Base-by-base conservation (phyloP, 139 green algal genomes). In the Chlorella sp. region DNA sequence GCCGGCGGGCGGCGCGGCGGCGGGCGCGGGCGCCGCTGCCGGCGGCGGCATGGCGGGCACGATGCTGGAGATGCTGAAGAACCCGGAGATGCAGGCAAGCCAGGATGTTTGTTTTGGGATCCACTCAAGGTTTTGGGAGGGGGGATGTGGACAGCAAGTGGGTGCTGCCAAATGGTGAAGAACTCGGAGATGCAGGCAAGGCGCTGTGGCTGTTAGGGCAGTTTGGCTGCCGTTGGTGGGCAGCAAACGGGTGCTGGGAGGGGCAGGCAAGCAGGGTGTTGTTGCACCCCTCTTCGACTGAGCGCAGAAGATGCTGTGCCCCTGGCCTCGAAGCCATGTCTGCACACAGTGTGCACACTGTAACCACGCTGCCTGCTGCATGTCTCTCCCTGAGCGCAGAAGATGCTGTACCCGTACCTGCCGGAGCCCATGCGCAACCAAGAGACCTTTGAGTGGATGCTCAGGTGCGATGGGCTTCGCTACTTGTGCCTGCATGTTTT, bases 371-470 rank as follows among this genome's bases (percentile, higher is more conserved):
- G 21, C 12, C 57, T 39, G 23, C 18, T 51, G 18, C 21, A 28
- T 57, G 0, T 32, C 36, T 28, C 39, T 76, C 36, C 21, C 70
- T 57, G 4, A 17, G 32, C 73, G 93, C 95, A 98, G 88, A 94
- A 98, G 87, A 95, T 96, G 91, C 83, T 98, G 69, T 98, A 98
- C 90, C 94, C 94, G 0, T 95, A 98, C 92, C 89, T 98, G 74
- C 95, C 95, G 7, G 94, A 97, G 88, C 90, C 90, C 16, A 98
- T 98, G 95, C 92, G 95, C 88, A 98, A 97, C 87, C 93, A 92
- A 0, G 44, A 94, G 73, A 96, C 92, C 60, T 97, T 98, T 55
- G 92, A 97, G 88, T 98, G 93, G 93, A 97, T 98, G 94, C 87
- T 98, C 51, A 91, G 88, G 76, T 82, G 38, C 3, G 74, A 9